Evolutionary conservation across 1,284 basidiomycete species (phyloP).

Genomic region (Ceratobasidium sp.): DNA sequence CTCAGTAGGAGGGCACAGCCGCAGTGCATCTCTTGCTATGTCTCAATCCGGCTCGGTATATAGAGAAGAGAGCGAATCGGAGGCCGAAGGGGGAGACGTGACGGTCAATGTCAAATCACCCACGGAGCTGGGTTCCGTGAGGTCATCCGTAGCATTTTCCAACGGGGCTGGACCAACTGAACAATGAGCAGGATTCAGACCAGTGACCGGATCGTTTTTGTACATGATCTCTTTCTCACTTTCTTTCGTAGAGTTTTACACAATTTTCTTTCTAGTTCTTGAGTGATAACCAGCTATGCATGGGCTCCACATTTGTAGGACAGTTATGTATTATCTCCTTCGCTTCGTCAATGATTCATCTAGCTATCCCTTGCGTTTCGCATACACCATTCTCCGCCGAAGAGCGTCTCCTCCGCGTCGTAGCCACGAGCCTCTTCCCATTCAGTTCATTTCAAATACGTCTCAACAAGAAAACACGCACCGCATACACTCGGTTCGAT

Average conservation of each 20-base stretch:
- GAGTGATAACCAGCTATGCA: constrained; percentile 17
- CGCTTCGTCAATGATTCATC: constrained; percentile 15
- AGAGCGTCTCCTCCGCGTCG: too few species aligned
- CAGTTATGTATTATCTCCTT: constrained; percentile 32
- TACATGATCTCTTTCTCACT: constrained; percentile 4
- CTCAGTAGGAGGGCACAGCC: constrained; percentile 24
- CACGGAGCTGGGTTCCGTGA: constrained; percentile 39
- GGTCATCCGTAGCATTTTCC: constrained; percentile 25
- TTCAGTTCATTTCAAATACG: too few species aligned
- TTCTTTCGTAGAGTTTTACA: constrained; percentile 6
- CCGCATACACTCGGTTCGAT: background rate
- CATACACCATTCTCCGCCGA: too few species aligned
- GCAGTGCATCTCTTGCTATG: constrained; percentile 29
- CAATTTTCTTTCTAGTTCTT: constrained; percentile 20
- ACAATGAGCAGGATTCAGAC: constrained; percentile 4
- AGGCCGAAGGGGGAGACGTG: constrained; percentile 14
- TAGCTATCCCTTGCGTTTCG: background rate
- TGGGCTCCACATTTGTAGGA: constrained; percentile 36
- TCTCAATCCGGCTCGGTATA: constrained; percentile 13
- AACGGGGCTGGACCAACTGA: constrained; percentile 25
- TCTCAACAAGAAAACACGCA: background rate
- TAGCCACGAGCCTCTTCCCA: too few species aligned
- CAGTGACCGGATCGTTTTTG: background rate
- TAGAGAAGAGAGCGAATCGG: constrained; percentile 23
- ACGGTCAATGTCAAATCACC: constrained; percentile 36